Conservation (phyloP, 1,284 basidiomycete genomes). For the Malassezia globosa region DNA sequence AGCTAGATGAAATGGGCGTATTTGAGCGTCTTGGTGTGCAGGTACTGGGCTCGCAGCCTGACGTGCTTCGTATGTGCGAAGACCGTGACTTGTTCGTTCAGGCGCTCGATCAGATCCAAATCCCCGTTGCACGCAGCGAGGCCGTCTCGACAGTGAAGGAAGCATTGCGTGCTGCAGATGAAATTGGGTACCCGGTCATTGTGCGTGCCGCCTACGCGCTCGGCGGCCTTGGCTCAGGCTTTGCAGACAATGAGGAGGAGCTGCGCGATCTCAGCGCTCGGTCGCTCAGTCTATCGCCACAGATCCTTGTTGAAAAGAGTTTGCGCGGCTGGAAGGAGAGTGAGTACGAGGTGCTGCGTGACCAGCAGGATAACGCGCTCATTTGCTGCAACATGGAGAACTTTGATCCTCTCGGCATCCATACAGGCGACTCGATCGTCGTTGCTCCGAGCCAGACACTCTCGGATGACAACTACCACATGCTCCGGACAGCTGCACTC, state of each 20-base stretch:
- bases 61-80: slow-evolving; percentile 65
- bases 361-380: slow-evolving; percentile 74
- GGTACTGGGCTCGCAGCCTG: slow-evolving; percentile 83
- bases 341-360: slow-evolving; percentile 97
- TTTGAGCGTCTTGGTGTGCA: slow-evolving; percentile 85
- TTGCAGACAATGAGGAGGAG: slow-evolving; percentile 89
- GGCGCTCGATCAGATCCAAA: slow-evolving; percentile 94
- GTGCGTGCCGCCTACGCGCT: slow-evolving; percentile 95
- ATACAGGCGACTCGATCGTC: slow-evolving; percentile 99
- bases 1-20: slow-evolving; percentile 93
- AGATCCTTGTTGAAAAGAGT: slow-evolving; percentile 91
- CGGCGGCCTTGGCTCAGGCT: slow-evolving; percentile 95
- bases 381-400: slow-evolving; percentile 98
- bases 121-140: slow-evolving; percentile 90
- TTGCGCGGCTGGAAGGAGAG: slow-evolving; percentile 99
- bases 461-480: slow-evolving; percentile 90
- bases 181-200: slow-evolving; percentile 95
- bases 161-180: slow-evolving; percentile 77
- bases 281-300: slow-evolving; percentile 78
- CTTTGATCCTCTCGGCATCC: slow-evolving; percentile 95
- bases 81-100: slow-evolving; percentile 95
- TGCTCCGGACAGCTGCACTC: slow-evolving; percentile 92
- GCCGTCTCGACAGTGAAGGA: slow-evolving; percentile 91
- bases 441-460: slow-evolving; percentile 96
- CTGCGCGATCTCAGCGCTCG: slow-evolving; percentile 86